Evolutionary conservation across 2,329 filamentous ascomycete genomes (phyloP).

Genomic region (Chaetomium globosum): DNA sequence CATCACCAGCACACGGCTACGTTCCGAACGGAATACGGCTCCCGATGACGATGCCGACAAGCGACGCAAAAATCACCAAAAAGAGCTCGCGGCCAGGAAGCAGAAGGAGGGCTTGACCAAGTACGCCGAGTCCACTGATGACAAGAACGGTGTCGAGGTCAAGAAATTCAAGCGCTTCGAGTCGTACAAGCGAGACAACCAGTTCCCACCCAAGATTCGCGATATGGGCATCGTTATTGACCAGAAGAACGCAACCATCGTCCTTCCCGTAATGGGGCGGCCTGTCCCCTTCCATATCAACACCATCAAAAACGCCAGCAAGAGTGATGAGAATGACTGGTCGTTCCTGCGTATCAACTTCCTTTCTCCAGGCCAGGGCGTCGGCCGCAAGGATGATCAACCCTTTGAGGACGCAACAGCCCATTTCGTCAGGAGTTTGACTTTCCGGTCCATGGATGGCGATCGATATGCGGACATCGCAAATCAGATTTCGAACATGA

Average conservation of each 20-base stretch:
- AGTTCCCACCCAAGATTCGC: conserved; percentile 79
- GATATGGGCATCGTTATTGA: conserved; percentile 91
- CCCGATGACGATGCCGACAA: conserved; percentile 88
- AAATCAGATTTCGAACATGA: conserved; percentile 91
- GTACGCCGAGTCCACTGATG: conserved; percentile 82
- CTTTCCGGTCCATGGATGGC: conserved; percentile 88
- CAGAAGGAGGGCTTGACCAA: conserved; percentile 83
- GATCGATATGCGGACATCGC: conserved; percentile 88
- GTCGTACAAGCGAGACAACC: conserved; percentile 97
- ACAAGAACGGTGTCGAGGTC: conserved; percentile 84
- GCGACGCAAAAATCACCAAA: conserved; percentile 86
- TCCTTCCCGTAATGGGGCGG: conserved; percentile 95
- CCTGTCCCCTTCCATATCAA: conserved; percentile 97
- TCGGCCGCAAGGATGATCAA: conserved; percentile 94
- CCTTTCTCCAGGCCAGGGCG: conserved; percentile 92
- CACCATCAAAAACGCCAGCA: conserved; percentile 98
- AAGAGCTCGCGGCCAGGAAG: conserved; percentile 82
- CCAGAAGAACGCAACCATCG: conserved; percentile 82
- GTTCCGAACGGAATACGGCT: conserved; percentile 86
- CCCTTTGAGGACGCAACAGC: conserved; percentile 95
- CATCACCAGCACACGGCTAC: conserved; percentile 89
- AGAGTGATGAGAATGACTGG: conserved; percentile 93
- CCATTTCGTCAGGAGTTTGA: conserved; percentile 93
- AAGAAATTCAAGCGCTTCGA: conserved; percentile 99
- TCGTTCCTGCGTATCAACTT: conserved; percentile 96